A percentile compares a stretch with the other conserved stretches of the same genome.
Evolutionary conservation across 768 basidiomycete species (phyloP).

Genomic region (Lyophyllum decastes): DNA sequence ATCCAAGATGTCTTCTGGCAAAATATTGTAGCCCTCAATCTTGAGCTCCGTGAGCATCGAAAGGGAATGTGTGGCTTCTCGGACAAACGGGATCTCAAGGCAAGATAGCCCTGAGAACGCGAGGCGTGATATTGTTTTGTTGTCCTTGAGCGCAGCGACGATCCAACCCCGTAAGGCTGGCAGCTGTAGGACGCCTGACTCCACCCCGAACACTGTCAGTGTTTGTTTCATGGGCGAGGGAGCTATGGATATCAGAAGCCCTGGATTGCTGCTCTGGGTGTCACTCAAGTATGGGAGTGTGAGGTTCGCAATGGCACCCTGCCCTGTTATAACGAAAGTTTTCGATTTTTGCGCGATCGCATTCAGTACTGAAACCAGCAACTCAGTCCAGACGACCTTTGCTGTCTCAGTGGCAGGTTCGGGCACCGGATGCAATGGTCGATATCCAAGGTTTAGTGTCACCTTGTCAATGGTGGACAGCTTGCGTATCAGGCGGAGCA

Average conservation of each 20-base stretch:
- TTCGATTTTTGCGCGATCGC: neutral
- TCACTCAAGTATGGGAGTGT: neutral
- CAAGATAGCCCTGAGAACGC: neutral
- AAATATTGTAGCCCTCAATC: neutral
- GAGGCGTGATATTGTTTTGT: neutral
- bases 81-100: neutral
- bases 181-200: neutral
- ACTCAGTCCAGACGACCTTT: neutral
- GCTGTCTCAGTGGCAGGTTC: neutral
- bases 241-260: neutral
- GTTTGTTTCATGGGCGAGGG: neutral
- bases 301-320: neutral
- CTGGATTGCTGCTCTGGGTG: neutral
- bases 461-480: neutral
- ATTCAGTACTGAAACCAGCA: neutral
- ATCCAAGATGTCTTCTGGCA: neutral
- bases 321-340: neutral
- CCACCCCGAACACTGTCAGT: neutral
- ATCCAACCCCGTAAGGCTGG: neutral
- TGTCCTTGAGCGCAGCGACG: neutral
- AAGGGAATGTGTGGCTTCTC: neutral
- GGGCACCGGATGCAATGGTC: neutral
- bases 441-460: neutral
- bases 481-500: neutral
- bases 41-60: neutral